phyloP scores from a whole-genome alignment of 2,329 filamentous ascomycete species.

The Neurospora crassa region DNA sequence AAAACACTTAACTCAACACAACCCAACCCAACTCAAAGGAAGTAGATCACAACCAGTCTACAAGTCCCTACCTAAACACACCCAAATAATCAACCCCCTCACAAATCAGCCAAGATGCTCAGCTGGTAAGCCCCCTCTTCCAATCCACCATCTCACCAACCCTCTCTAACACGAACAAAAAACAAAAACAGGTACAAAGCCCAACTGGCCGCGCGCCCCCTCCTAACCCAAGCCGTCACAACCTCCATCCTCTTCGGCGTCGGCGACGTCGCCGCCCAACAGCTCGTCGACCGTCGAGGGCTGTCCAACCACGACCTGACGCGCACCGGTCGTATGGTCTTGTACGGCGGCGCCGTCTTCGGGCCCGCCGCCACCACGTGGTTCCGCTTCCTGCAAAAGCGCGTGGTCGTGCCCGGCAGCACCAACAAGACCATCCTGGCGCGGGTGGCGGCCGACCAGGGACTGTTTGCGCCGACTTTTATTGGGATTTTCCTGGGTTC shows the following conservation, averaged over 20 bases:
- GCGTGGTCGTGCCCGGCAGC: slow-evolving; percentile 49
- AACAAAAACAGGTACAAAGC: slow-evolving; percentile 60
- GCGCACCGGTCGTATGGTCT: slow-evolving; percentile 68
- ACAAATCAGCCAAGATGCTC: slow-evolving; percentile 6
- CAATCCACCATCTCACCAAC: background rate
- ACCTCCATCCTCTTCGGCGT: slow-evolving; percentile 88
- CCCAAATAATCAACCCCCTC: background rate
- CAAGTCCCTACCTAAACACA: background rate
- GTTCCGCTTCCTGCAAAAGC: slow-evolving; percentile 69
- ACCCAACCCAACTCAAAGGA: background rate
- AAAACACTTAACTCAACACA: background rate
- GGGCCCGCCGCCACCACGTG: slow-evolving; percentile 80
- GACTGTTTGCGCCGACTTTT: slow-evolving; percentile 74
- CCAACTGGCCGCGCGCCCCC: slow-evolving; percentile 67
- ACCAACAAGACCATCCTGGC: slow-evolving; percentile 63
- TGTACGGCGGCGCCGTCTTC: slow-evolving; percentile 76
- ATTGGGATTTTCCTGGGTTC: slow-evolving; percentile 71
- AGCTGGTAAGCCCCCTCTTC: slow-evolving; percentile 6
- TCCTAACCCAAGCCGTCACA: slow-evolving; percentile 84
- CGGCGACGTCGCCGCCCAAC: slow-evolving; percentile 85
- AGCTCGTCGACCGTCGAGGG: slow-evolving; percentile 76
- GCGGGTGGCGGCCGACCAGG: slow-evolving; percentile 72
- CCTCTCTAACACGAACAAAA: slow-evolving; percentile 21
- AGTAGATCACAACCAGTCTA: background rate
- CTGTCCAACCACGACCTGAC: slow-evolving; percentile 63